Evolutionary conservation across 768 basidiomycete genomes (phyloP), one percentile per base, ranked within the genome.

Genomic region (Mycena latifolia): DNA sequence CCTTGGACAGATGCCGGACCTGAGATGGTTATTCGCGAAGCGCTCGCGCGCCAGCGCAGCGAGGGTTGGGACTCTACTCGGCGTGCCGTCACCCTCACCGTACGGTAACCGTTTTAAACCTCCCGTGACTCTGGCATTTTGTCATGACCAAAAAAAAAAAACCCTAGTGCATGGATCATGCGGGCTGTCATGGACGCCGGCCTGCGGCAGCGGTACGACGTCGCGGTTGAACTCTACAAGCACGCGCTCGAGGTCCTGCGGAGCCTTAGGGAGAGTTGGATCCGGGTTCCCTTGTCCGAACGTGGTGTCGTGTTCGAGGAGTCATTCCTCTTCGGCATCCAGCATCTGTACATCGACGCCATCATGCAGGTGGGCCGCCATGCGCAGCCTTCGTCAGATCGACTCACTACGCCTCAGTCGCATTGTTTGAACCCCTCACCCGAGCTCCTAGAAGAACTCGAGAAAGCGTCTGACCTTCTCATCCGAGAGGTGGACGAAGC

Each of bases 101-200:
- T 75, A 53, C 69, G 74, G 72, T 73, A 43, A 33, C 35, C 28
- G 35, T 15, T 20, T 48, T 41, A 31, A 41, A 5, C 33, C 33
- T 35, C 14, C 33, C 33, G n/a, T n/a, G n/a, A n/a, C n/a, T n/a
- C n/a, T n/a, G n/a, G n/a, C n/a, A n/a, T 35, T 35, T 35, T 6
- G 8, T 6, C 33, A 14, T 14, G 33, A 7, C 33, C 33, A 14
- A 35, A n/a, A 20, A 46, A 20, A 54, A 14, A 35, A n/a, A 2
- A 28, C 29, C 20, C 3, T 29, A 73, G 72, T 10, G 43, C 53
- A 5, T 73, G 70, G 72, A 73, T 73, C 31, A 69, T 73, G 59
- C 45, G 57, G 17, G 70, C 46, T 31, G 52, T 61, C 7, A 48
- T 70, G 10, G 63, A 60, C 2, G 20, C 22, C 6, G 50, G 27